phyloP scores from a whole-genome alignment of 495 filamentous ascomycete species.

The Cladorrhinum samala region DNA sequence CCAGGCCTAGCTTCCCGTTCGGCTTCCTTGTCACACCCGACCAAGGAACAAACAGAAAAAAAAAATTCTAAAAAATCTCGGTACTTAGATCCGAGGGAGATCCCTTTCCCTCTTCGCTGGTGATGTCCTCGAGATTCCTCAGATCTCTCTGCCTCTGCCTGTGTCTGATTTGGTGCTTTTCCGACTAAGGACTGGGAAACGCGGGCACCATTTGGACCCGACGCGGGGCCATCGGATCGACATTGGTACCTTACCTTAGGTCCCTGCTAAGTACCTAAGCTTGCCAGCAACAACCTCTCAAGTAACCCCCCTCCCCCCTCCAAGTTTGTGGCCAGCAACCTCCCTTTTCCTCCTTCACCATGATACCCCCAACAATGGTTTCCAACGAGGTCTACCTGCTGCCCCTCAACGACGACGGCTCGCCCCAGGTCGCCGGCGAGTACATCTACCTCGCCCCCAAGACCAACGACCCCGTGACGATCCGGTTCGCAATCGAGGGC shows the following conservation, averaged over 20 bases:
- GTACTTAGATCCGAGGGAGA: not conserved
- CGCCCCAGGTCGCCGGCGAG: conserved; percentile 79
- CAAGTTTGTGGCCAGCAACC: conserved; percentile 1
- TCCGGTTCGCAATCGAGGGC: conserved; percentile 92
- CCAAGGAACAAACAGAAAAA: not conserved
- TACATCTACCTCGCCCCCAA: conserved; percentile 89
- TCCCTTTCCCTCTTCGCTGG: not conserved
- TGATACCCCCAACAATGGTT: conserved; percentile 48
- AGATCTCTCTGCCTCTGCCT: conserved; percentile 20
- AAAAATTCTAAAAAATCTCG: not conserved
- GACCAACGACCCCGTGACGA: conserved; percentile 58
- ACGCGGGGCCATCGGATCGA: conserved; percentile 10
- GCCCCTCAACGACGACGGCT: conserved; percentile 83
- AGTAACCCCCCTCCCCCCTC: not conserved
- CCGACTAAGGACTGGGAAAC: conserved; percentile 6
- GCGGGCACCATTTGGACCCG: conserved; percentile 13
- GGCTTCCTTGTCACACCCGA: too few relatives aligned
- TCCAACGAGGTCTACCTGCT: conserved; percentile 74
- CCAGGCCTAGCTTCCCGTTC: too few relatives aligned
- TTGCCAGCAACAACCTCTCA: conserved; percentile 6
- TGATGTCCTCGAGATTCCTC: conserved; percentile 17
- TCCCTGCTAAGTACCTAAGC: too few relatives aligned
- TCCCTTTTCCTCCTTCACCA: conserved; percentile 20
- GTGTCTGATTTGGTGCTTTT: conserved; percentile 23
- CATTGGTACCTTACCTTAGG: not conserved